Evolutionary conservation across 257 asterid genomes (phyloP), one percentile per base, ranked within the genome.

Genomic region (Salvia splendens): DNA sequence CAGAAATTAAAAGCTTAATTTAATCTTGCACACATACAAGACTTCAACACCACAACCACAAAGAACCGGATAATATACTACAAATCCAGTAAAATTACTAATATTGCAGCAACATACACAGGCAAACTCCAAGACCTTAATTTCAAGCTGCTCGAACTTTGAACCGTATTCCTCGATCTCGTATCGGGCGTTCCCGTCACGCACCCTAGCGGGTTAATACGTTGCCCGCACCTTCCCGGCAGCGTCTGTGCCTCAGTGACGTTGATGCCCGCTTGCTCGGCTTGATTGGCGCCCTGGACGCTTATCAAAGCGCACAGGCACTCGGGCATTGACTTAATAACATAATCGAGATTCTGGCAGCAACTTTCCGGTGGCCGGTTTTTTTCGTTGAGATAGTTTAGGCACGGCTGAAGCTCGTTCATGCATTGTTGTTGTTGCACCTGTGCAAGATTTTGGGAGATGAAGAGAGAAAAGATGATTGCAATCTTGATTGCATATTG

Each of bases 211-310:
- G 90, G 96, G 61, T 91, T 89, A 49, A 91, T 82, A 65, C 62
- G 96, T 7, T 85, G 86, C 6, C 96, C 98, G 5, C 98, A 91
- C 42, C 91, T 75, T 14, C 85, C 96, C 0, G 98, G 98, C 65
- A 91, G 68, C 9, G 85, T 84, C 16, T 89, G 96, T 5, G 93
- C 96, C 15, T 85, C 75, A 5, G 85, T 81, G 1, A 72, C 65
- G 42, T 91, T 83, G 32, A 91, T 80, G 3, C 98, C 30, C 30
- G 30, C 85, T 53, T 61, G 80, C 53, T 87, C 84, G 0, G 98
- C 98, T 16, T 76, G 84, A 46, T 82, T 81, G 41, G 95, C 78
- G 7, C 98, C 98, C 6, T 74, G 64, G 28, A 87, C 75, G 67
- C 83, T 91, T 36, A 91, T 83, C 83, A 89, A 16, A 9, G 81